phyloP scores from a whole-genome alignment of 2,329 filamentous ascomycete species.

The Onygena corvina region DNA sequence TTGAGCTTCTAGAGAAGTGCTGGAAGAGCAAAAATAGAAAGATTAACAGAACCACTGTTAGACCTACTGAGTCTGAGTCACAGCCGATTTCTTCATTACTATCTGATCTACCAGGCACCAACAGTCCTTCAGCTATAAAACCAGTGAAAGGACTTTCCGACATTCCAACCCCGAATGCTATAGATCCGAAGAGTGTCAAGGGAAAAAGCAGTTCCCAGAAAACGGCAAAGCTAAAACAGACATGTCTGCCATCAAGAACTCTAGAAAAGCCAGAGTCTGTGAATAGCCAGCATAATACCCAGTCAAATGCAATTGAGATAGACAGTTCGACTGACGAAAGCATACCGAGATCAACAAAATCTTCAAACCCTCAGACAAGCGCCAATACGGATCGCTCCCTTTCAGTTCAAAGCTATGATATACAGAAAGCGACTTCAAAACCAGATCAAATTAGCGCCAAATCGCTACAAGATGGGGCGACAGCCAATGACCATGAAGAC shows the following conservation, averaged over 20 bases:
- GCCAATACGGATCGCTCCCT: no score
- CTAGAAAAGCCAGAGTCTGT: neutral
- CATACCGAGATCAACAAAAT: neutral
- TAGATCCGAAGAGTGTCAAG: neutral
- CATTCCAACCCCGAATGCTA: neutral
- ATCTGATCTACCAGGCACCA: neutral
- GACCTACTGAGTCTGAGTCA: neutral
- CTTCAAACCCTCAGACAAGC: no score
- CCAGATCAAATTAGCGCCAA: neutral
- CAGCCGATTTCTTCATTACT: neutral
- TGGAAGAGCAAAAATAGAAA: constrained; percentile 49
- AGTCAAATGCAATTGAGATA: neutral
- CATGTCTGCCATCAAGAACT: neutral
- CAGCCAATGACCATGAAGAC: constrained; percentile 15
- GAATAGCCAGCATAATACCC: neutral
- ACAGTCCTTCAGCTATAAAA: no score
- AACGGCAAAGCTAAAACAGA: neutral
- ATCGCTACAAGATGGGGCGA: neutral
- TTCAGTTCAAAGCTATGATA: neutral
- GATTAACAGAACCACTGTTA: constrained; percentile 16
- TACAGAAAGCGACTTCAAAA: neutral
- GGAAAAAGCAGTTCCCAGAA: neutral
- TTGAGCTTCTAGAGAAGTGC: constrained; percentile 56
- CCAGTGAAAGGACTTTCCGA: no score
- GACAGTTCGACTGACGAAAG: neutral